These are phyloP conservation scores for Thielaviopsis euricoi DNA, from an alignment of 2,329 filamentous ascomycete species.

Conservation along the genomic window DNA sequence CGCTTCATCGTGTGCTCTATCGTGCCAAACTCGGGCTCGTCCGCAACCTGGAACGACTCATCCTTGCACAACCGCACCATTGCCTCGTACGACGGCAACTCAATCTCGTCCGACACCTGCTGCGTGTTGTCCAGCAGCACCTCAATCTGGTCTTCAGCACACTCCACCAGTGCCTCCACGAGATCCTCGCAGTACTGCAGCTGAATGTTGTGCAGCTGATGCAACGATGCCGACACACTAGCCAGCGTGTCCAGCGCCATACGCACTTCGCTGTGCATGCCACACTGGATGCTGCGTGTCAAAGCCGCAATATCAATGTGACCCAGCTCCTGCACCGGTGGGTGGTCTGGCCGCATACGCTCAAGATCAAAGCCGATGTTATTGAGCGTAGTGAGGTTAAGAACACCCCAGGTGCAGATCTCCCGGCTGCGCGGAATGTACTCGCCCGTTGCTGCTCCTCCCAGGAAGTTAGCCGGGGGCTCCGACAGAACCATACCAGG, in stretches of 20 bases:
- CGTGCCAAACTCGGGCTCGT: conserved; percentile 58
- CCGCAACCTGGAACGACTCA: conserved; percentile 56
- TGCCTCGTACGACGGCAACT: conserved; percentile 75
- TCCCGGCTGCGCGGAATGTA: conserved; percentile 39
- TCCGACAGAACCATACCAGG: conserved; percentile 15
- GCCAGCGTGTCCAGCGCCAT: conserved; percentile 73
- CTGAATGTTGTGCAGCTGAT: conserved; percentile 46
- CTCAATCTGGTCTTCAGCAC: conserved; percentile 77
- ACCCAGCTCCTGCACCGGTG: conserved; percentile 61
- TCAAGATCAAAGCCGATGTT: conserved; percentile 51
- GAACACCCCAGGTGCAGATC: conserved; percentile 50
- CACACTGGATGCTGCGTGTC: conserved; percentile 77
- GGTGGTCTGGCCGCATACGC: conserved; percentile 56
- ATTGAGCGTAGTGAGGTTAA: conserved; percentile 48
- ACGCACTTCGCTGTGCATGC: conserved; percentile 77
- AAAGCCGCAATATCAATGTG: conserved; percentile 81
- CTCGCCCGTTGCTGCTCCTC: conserved; percentile 21
- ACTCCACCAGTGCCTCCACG: conserved; percentile 75
- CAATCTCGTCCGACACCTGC: conserved; percentile 74
- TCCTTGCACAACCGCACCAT: conserved; percentile 60
- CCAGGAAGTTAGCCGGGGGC: conserved; percentile 4
- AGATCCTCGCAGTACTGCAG: conserved; percentile 71
- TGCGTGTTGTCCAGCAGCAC: conserved; percentile 67
- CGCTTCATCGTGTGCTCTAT: conserved; percentile 68
- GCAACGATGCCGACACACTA: conserved; percentile 44